Evolutionary conservation across 1,284 basidiomycete genomes (phyloP), one percentile per base, ranked within the genome.

Genomic region (Mycena sp.): DNA sequence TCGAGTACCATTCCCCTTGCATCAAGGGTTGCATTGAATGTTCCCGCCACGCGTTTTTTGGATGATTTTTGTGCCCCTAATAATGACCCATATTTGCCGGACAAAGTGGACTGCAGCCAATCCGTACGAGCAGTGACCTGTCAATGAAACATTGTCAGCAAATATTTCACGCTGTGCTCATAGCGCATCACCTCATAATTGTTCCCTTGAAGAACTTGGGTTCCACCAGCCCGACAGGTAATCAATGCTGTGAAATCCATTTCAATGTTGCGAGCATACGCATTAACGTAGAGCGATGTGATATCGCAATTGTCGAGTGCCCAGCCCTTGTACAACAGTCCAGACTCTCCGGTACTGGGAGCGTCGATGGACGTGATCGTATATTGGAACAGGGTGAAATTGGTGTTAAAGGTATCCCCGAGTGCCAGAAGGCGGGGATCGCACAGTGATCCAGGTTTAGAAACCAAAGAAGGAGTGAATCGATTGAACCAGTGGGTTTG

Each of bases 361-460:
- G 16, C 71, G 44, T 50, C 54, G 41, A 74, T 52, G 2, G 65
- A 65, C 6, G 61, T 56, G 10, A 74, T 56, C n/a, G 18, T 72
- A 73, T 77, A 79, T 44, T 76, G 70, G 61, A 79, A 79, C 11
- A 77, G 56, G 3, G 75, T 70, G 67, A 76, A 75, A 66, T 79
- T 79, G 50, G 76, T 78, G 1, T 74, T 75, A 34, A 79, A 74
- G 5, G 75, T 59, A 44, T 80, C 78, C 3, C 78, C 76, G 9
- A 77, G 59, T 20, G 76, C 76, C 62, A 78, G 73, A 30, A 78
- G 61, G 44, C 76, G 74, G 8, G 75, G 63, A 48, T 77, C 73
- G 64, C 78, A 80, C 14, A 78, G 72, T 1, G 77, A 74, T 6
- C 78, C 77, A 5, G 77, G 39, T 13, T 30, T 59, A 8, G 41